A percentile compares a stretch with the other conserved stretches of the same genome.
These are phyloP conservation scores for Colletotrichum sp. DNA, from an alignment of 2,329 filamentous ascomycete species.

Conservation along the genomic window DNA sequence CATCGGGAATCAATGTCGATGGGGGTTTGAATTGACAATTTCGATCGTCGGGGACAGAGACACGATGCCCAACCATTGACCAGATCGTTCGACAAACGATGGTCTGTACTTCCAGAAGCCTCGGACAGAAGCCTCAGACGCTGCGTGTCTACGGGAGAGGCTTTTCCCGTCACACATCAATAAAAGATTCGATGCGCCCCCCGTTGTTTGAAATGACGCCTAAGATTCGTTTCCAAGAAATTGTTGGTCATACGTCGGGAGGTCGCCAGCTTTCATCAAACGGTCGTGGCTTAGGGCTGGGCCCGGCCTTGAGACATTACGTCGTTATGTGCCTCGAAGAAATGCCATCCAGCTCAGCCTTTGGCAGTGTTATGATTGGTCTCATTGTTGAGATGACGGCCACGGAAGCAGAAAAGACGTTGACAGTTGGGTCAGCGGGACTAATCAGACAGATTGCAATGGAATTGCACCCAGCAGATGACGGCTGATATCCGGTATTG, in stretches of 20 bases:
- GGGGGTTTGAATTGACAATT: not conserved
- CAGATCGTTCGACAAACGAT: not conserved
- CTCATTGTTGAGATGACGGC: not conserved
- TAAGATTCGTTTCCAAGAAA: not conserved
- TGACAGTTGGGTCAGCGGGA: not conserved
- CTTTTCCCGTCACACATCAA: not conserved
- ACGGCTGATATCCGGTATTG: not conserved
- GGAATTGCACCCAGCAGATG: not conserved
- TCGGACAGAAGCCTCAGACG: not conserved
- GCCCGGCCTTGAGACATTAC: conserved; percentile 5
- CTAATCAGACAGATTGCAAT: not conserved
- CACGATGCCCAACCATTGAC: not conserved
- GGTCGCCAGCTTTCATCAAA: not conserved
- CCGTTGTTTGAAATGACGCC: not conserved
- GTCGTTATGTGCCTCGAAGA: not conserved
- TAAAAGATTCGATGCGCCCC: not conserved
- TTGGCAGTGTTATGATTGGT: not conserved
- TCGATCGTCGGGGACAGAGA: not conserved
- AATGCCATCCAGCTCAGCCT: not conserved
- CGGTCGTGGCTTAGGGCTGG: conserved; percentile 14
- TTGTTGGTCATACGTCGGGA: not conserved
- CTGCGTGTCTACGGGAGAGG: not conserved
- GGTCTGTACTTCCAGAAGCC: not conserved
- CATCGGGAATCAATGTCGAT: not conserved
- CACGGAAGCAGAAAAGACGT: not conserved